Base-by-base conservation (phyloP, 495 filamentous ascomycete species). In the Talaromyces wortmannii region DNA sequence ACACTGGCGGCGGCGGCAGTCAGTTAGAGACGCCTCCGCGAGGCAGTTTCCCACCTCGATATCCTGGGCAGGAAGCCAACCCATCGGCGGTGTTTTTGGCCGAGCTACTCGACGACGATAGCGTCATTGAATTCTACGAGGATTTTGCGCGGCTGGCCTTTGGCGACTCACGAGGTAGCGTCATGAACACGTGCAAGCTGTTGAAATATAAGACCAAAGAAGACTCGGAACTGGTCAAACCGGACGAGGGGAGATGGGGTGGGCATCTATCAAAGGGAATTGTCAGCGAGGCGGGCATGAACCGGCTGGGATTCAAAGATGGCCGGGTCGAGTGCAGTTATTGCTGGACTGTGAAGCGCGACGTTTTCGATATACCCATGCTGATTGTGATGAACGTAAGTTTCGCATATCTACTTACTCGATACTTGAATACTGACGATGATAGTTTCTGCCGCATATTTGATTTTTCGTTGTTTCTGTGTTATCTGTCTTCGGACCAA, bases 301-400 rank as follows among this genome's bases (percentile, higher is more conserved):
- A 78, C 50, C 81, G 83, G 42, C 76, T 90, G 45, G 85, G 91
- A 1, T 85, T 87, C 67, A 87, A 84, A 65, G 91, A 96, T 57
- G 94, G 92, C 56, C 92, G 91, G 70, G 85, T 97, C 48, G 89
- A 96, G 64, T 96, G 91, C 75, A 90, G 84, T 61, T 95, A 91
- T 71, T 92, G 88, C 74, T 98, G 94, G 92, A 91, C 89, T 57
- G 91, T 97, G 55, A 94, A 92, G 77, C 78, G 94, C 57, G 94
- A 98, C 69, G 89, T 94, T 46, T 98, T 97, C 73, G 94, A 97
- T 69, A 96, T 98, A 68, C 94, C 94, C 30, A 97, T 96, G 91
- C 72, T 98, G 68, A 94, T 97, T 70, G 85, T 96, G 62, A 91
- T 96, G 75, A 96, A 96, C 73, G 94, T 96, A 65, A 84, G 91